Conservation (phyloP, 257 asterid species). For the Petunia secreta region DNA sequence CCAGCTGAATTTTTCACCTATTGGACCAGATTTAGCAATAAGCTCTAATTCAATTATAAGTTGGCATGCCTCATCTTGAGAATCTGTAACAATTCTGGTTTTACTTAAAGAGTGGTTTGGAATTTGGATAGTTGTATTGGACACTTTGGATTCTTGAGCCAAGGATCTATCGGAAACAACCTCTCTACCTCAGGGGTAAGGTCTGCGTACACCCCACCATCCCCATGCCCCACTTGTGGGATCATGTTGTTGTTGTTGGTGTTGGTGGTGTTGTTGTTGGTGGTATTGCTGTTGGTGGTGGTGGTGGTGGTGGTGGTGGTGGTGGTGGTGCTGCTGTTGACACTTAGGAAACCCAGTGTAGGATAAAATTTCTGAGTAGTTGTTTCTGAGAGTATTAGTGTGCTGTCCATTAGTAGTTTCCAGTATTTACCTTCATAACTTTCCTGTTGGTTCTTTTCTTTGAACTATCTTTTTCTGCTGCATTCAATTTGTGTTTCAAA, state of each 20-base stretch:
- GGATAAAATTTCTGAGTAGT: neutral
- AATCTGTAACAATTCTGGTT: neutral
- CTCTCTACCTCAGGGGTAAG: no score
- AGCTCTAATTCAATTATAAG: neutral
- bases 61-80: neutral
- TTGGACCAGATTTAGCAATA: neutral
- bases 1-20: neutral
- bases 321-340: no score
- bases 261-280: no score
- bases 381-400: neutral
- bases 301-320: no score
- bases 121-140: neutral
- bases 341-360: neutral
- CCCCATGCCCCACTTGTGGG: no score
- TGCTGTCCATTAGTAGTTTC: neutral
- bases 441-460: neutral
- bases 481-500: neutral
- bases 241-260: no score
- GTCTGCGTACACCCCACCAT: no score
- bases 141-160: neutral
- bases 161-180: no score
- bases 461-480: neutral
- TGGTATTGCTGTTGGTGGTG: no score
- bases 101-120: neutral
- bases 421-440: neutral